Conservation (phyloP, 257 asterid species). For the Ajuga chamaepitys region DNA sequence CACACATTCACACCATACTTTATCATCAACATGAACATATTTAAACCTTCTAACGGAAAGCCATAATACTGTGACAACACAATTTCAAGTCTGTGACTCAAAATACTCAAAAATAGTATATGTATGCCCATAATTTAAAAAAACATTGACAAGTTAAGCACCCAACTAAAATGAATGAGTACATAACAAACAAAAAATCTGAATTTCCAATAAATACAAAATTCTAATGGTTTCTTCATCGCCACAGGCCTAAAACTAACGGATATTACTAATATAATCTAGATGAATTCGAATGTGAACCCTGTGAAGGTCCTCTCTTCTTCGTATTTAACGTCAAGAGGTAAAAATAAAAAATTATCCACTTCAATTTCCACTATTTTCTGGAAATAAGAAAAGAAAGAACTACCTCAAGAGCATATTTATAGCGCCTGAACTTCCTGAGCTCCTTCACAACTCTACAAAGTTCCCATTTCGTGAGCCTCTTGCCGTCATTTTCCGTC, state of each 20-base stretch:
- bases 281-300: too few relatives aligned
- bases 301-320: too few relatives aligned
- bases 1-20: not conserved
- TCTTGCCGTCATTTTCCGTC: constrained; percentile 62
- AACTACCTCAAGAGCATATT: constrained; percentile 73
- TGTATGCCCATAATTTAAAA: too few relatives aligned
- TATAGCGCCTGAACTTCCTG: constrained; percentile 67
- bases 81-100: not conserved
- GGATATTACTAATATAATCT: not conserved
- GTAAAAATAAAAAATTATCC: not conserved
- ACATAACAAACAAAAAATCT: too few relatives aligned
- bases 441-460: constrained; percentile 71
- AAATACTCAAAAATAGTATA: not conserved
- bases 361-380: not conserved
- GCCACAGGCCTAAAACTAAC: not conserved
- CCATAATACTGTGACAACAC: not conserved
- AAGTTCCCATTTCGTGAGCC: constrained; percentile 68
- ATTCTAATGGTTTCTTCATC: too few relatives aligned
- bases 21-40: not conserved
- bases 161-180: too few relatives aligned
- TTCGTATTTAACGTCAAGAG: too few relatives aligned
- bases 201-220: too few relatives aligned
- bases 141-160: not conserved
- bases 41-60: not conserved
- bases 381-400: not conserved